Evolutionary conservation across 2,329 filamentous ascomycete species (phyloP).

Genomic region (Waltergamsia citrina): DNA sequence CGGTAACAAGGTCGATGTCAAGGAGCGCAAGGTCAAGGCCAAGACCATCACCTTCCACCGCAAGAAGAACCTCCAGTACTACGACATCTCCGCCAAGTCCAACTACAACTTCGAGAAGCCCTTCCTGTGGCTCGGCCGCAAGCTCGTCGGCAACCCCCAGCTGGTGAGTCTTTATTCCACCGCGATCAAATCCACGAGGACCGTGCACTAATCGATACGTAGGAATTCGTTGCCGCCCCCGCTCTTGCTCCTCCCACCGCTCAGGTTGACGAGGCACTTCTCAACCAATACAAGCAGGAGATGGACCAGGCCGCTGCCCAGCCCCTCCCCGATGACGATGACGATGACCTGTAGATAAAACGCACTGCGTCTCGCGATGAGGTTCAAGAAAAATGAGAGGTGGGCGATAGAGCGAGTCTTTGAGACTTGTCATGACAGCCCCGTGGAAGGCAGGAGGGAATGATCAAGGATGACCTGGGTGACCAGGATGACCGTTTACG

Average conservation of each 20-base stretch:
- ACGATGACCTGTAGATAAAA: constrained; percentile 53
- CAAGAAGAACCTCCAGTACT: constrained; percentile 99
- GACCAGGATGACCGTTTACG: constrained; percentile 27
- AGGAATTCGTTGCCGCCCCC: constrained; percentile 95
- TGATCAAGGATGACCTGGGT: constrained; percentile 11
- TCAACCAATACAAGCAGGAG: constrained; percentile 78
- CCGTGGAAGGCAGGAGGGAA: not conserved
- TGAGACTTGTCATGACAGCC: not conserved
- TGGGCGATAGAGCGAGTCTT: not conserved
- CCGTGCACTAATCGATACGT: constrained; percentile 1
- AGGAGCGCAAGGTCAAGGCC: constrained; percentile 99
- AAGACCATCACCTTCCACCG: constrained; percentile 99
- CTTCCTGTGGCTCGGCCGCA: constrained; percentile 98
- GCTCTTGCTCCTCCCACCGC: constrained; percentile 92
- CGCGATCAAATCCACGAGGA: not conserved
- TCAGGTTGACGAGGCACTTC: constrained; percentile 73
- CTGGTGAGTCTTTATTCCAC: constrained; percentile 10
- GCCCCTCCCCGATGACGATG: constrained; percentile 93
- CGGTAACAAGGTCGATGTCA: constrained; percentile 99
- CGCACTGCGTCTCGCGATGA: constrained; percentile 10
- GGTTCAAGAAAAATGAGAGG: constrained; percentile 19
- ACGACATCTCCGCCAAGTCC: constrained; percentile 98
- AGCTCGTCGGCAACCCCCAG: constrained; percentile 85
- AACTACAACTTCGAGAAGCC: constrained; percentile 99
- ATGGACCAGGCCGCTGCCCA: constrained; percentile 71